These are phyloP conservation scores for Gynostemma pentaphyllum DNA, from an alignment of 306 rosid genomes.

Conservation along the genomic window DNA sequence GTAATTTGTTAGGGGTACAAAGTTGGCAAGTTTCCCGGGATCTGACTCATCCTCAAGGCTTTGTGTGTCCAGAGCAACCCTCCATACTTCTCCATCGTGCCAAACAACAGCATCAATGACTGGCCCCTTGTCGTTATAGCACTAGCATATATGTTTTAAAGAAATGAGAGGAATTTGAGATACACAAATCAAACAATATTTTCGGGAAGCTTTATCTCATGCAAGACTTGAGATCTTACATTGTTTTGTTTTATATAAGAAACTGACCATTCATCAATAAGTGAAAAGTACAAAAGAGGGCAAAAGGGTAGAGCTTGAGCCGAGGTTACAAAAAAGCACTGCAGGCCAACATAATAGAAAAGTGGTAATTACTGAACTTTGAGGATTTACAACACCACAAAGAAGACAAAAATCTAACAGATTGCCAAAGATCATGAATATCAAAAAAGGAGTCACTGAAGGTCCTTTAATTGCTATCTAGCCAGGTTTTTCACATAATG, in stretches of 20 bases:
- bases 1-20: constrained; percentile 73
- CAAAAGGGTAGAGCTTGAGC: too few species aligned
- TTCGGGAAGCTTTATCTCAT: neutral
- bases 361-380: too few species aligned
- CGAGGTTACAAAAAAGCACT: too few species aligned
- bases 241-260: neutral
- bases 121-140: constrained; percentile 89
- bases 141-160: constrained; percentile 23
- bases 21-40: constrained; percentile 70
- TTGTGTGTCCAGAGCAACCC: constrained; percentile 86
- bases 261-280: too few species aligned
- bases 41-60: constrained; percentile 72
- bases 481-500: too few species aligned
- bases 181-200: neutral
- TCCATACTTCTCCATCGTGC: constrained; percentile 97
- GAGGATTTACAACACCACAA: too few species aligned
- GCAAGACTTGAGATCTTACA: neutral
- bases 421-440: too few species aligned
- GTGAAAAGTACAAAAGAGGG: too few species aligned
- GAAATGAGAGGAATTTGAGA: neutral
- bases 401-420: too few species aligned
- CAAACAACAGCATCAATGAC: constrained; percentile 85
- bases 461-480: too few species aligned
- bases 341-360: too few species aligned
- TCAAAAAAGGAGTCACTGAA: too few species aligned